A percentile compares a stretch with the other conserved stretches of the same genome.
These are phyloP conservation scores for Neurospora hispaniola DNA, from an alignment of 495 filamentous ascomycete species.

Conservation along the genomic window DNA sequence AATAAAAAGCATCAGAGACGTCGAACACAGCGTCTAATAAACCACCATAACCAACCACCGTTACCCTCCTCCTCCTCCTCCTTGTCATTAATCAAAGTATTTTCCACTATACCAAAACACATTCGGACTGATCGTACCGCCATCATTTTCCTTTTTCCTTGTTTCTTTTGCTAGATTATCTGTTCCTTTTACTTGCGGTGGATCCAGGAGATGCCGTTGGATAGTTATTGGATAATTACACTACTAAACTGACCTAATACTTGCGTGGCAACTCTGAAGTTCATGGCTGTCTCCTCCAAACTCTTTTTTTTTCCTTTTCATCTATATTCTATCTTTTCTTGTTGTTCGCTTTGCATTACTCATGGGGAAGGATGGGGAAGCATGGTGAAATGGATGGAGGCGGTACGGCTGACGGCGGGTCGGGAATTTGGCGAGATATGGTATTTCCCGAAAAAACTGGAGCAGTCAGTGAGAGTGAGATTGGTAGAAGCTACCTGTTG, in stretches of 20 bases:
- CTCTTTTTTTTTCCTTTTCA: background rate
- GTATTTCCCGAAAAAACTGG: background rate
- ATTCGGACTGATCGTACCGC: background rate
- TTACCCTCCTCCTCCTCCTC: background rate
- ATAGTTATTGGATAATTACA: background rate
- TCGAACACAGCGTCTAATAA: background rate
- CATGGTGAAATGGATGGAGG: background rate
- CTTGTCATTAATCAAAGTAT: background rate
- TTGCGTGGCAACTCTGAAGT: background rate
- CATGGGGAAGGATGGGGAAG: background rate
- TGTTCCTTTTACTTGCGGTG: background rate
- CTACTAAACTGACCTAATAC: background rate
- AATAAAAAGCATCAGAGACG: background rate
- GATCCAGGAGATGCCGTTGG: background rate
- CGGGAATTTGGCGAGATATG: background rate
- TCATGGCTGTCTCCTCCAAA: background rate
- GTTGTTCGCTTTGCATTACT: background rate
- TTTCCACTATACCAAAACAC: background rate
- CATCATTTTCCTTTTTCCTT: background rate
- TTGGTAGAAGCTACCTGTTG: background rate
- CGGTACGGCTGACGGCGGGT: background rate
- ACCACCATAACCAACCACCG: background rate
- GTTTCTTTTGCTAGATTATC: background rate
- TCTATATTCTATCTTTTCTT: background rate
- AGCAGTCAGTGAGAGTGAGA: background rate